phyloP scores from a whole-genome alignment of 2,329 filamentous ascomycete genomes.

The Pseudopithomyces chartarum region DNA sequence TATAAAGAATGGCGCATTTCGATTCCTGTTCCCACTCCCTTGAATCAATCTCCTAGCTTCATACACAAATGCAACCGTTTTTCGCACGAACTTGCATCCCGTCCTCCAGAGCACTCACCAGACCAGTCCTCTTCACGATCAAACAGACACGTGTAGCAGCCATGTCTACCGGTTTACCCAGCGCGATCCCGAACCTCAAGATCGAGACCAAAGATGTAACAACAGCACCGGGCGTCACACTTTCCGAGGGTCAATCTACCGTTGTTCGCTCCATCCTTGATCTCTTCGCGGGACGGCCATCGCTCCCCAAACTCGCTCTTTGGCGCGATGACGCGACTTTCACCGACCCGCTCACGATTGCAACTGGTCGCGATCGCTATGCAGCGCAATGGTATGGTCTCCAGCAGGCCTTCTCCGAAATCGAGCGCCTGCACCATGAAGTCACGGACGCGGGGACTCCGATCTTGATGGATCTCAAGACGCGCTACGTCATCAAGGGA shows the following conservation, averaged over 20 bases:
- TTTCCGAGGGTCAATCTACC: constrained; percentile 58
- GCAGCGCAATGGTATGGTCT: constrained; percentile 65
- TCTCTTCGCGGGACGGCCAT: constrained; percentile 65
- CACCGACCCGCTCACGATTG: constrained; percentile 63
- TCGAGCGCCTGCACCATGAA: constrained; percentile 59
- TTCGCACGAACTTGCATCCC: constrained; percentile 7
- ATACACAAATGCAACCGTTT: constrained; percentile 18
- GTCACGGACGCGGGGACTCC: constrained; percentile 64
- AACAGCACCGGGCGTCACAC: constrained; percentile 56
- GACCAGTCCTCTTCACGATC: constrained; percentile 21
- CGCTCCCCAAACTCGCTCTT: constrained; percentile 62
- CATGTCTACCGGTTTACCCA: constrained; percentile 35
- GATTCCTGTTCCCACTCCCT: background rate
- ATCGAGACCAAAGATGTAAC: constrained; percentile 63
- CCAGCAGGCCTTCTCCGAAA: constrained; percentile 61
- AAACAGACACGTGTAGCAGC: constrained; percentile 20
- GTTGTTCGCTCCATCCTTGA: constrained; percentile 65
- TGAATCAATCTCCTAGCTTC: background rate
- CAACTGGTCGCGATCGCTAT: constrained; percentile 60
- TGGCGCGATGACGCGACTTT: constrained; percentile 65
- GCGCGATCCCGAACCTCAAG: constrained; percentile 33
- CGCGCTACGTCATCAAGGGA: constrained; percentile 59
- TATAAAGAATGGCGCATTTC: background rate
- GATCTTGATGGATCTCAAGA: constrained; percentile 61
- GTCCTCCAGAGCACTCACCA: constrained; percentile 17